Conservation (phyloP, 306 rosid genomes). For the Psophocarpus tetragonolobus region DNA sequence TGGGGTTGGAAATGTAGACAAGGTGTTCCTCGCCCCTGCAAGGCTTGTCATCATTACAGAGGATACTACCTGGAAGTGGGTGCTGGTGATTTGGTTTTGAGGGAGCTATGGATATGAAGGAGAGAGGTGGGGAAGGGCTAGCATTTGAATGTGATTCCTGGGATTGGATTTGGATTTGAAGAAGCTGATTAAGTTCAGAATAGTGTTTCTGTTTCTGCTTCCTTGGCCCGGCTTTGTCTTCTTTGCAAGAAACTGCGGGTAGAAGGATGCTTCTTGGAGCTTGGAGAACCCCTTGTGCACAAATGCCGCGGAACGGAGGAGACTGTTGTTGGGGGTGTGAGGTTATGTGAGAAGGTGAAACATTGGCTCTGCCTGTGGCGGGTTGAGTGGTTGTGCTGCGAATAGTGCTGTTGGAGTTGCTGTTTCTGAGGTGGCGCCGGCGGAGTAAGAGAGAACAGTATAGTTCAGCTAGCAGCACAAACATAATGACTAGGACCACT, state of each 20-base stretch:
- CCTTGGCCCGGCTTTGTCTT: conserved; percentile 44
- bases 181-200: conserved; percentile 46
- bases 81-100: conserved; percentile 29
- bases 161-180: conserved; percentile 46
- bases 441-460: conserved; percentile 84
- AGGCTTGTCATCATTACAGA: conserved; percentile 7
- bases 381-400: conserved; percentile 8
- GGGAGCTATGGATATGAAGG: conserved; percentile 25
- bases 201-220: conserved; percentile 47
- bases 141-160: conserved; percentile 40
- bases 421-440: conserved; percentile 60
- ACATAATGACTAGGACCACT: conserved; percentile 66
- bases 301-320: conserved; percentile 52
- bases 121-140: conserved; percentile 49
- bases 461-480: conserved; percentile 83
- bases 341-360: conserved; percentile 30
- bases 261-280: conserved; percentile 78
- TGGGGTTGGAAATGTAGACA: conserved; percentile 83
- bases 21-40: conserved; percentile 45
- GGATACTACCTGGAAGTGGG: conserved; percentile 1
- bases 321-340: conserved; percentile 37
- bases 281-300: conserved; percentile 64
- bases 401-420: conserved; percentile 19
- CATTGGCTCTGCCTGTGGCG: conserved; percentile 3
- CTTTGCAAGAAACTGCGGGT: conserved; percentile 48